Percentiles rank a stretch among this genome's conserved stretches.
Conservation (phyloP, 1,284 basidiomycete species). For the Heterobasidion parviporum region DNA sequence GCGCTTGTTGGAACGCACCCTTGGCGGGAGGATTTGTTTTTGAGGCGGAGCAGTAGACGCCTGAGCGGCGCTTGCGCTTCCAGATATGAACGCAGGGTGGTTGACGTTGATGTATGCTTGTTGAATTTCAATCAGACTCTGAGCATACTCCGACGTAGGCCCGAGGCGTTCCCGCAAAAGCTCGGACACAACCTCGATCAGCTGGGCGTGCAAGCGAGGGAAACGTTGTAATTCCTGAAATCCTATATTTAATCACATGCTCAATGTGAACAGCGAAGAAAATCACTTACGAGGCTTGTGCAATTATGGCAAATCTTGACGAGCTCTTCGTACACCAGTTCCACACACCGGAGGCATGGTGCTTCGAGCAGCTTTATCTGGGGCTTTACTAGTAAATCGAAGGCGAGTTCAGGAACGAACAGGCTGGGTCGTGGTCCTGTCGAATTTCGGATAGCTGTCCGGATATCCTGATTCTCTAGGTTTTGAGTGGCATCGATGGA, state of each 20-base stretch:
- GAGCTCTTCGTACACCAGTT: slow-evolving; percentile 97
- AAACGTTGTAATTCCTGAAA: slow-evolving; percentile 92
- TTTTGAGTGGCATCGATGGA: slow-evolving; percentile 90
- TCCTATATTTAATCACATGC: neutral
- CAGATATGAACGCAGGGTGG: slow-evolving; percentile 82
- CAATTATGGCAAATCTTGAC: slow-evolving; percentile 99
- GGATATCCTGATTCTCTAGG: slow-evolving; percentile 90
- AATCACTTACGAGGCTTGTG: slow-evolving; percentile 68
- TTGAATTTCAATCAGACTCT: slow-evolving; percentile 94
- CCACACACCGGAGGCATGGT: slow-evolving; percentile 92
- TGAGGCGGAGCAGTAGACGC: slow-evolving; percentile 33
- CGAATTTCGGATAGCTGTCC: slow-evolving; percentile 97
- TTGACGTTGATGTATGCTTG: slow-evolving; percentile 99
- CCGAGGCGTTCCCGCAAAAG: slow-evolving; percentile 91
- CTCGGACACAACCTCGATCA: slow-evolving; percentile 97
- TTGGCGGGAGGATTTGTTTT: slow-evolving; percentile 32
- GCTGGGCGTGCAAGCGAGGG: slow-evolving; percentile 86
- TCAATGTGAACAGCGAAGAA: neutral
- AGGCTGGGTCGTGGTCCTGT: slow-evolving; percentile 94
- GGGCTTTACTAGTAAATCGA: slow-evolving; percentile 96
- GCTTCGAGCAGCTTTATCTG: slow-evolving; percentile 97
- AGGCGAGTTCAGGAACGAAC: slow-evolving; percentile 96
- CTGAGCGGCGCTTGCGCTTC: slow-evolving; percentile 51
- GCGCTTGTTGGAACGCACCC: slow-evolving; percentile 35
- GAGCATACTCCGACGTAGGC: slow-evolving; percentile 94